phyloP scores from a whole-genome alignment of 2,329 filamentous ascomycete genomes.

The Neonectria neomacrospora region DNA sequence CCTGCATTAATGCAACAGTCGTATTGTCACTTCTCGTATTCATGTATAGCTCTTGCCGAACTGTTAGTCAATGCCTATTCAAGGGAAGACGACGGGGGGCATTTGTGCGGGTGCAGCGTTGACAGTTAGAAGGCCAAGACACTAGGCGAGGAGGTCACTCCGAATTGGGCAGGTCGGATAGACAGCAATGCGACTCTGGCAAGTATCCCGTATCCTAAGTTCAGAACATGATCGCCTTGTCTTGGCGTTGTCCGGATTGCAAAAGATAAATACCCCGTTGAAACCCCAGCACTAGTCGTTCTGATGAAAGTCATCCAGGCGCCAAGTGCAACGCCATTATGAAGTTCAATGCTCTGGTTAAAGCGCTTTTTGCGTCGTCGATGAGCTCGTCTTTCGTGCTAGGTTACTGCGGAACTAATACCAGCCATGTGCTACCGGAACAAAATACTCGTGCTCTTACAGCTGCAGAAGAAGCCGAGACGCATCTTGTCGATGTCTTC shows the following conservation, averaged over 20 bases:
- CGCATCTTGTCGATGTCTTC: constrained; percentile 6
- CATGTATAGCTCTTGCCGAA: neutral
- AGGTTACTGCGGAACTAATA: constrained; percentile 1
- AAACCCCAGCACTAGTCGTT: neutral
- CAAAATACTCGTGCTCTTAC: neutral
- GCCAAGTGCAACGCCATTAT: neutral
- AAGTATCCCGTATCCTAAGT: neutral
- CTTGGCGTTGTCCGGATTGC: neutral
- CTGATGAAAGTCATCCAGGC: neutral
- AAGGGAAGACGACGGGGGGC: neutral
- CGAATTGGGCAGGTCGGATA: neutral
- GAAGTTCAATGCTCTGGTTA: neutral
- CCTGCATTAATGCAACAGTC: neutral
- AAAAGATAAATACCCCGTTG: neutral
- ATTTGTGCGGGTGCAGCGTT: neutral
- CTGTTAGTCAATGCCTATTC: neutral
- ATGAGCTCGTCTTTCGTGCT: neutral
- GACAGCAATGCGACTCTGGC: neutral
- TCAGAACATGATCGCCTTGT: neutral
- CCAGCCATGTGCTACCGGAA: neutral
- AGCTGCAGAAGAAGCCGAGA: neutral
- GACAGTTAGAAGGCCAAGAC: neutral
- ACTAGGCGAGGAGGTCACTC: neutral
- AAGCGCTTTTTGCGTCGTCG: neutral
- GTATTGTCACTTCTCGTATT: neutral